These are phyloP conservation scores for Acacia confusa DNA, from an alignment of 306 rosid genomes.

Conservation along the genomic window DNA sequence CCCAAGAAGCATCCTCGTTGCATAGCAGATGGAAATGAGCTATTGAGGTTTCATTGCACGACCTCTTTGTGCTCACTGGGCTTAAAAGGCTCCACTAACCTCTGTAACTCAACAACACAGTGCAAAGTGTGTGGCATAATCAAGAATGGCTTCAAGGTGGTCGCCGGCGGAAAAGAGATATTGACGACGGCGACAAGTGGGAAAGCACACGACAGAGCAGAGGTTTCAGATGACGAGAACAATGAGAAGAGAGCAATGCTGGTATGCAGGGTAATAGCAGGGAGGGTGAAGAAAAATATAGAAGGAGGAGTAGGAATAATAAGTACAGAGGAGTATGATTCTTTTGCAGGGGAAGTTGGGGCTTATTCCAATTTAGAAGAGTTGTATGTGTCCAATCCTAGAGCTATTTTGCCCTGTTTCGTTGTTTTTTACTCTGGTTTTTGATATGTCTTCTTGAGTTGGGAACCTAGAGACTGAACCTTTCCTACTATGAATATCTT, in stretches of 20 bases:
- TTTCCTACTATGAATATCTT: not conserved
- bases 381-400: conserved; percentile 71
- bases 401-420: conserved; percentile 96
- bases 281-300: conserved; percentile 82
- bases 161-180: conserved; percentile 52
- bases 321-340: conserved; percentile 72
- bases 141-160: conserved; percentile 67
- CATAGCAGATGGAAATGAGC: conserved; percentile 95
- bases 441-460: conserved; percentile 31
- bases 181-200: conserved; percentile 93
- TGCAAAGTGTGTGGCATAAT: conserved; percentile 79
- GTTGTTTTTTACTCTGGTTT: conserved; percentile 84
- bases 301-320: conserved; percentile 37
- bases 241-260: conserved; percentile 80
- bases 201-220: conserved; percentile 78
- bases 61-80: conserved; percentile 78
- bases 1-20: conserved; percentile 83
- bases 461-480: not conserved
- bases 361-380: conserved; percentile 89
- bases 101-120: conserved; percentile 71
- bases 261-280: conserved; percentile 97
- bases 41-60: conserved; percentile 89
- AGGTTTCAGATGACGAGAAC: not conserved
- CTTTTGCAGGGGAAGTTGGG: conserved; percentile 73
- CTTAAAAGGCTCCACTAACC: conserved; percentile 80